Percentiles rank a stretch among this genome's conserved stretches.
Conservation (phyloP, 2,329 filamentous ascomycete genomes). For the Pseudocercospora fuligena region DNA sequence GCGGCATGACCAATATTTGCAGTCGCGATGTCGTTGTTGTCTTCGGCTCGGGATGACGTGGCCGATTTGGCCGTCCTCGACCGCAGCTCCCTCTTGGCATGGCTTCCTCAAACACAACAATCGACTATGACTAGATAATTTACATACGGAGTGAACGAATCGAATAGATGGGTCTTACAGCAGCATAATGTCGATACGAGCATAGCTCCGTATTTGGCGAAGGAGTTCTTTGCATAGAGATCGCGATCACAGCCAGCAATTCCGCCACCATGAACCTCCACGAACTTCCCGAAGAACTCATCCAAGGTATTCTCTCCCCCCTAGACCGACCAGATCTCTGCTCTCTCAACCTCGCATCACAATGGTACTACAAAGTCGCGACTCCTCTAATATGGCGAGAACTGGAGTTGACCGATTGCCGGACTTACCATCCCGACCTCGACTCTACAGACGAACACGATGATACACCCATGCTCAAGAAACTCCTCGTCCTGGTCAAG, state of each 20-base stretch:
- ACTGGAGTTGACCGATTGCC: constrained; percentile 48
- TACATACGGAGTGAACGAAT: too few species aligned
- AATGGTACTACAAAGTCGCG: constrained; percentile 43
- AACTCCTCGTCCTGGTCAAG: constrained; percentile 48
- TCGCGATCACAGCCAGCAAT: neutral
- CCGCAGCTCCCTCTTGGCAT: neutral
- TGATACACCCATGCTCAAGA: constrained; percentile 51
- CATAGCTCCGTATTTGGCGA: too few species aligned
- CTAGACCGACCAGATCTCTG: constrained; percentile 41
- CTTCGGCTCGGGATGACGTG: neutral
- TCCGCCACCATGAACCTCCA: constrained; percentile 12
- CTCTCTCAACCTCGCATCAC: constrained; percentile 42
- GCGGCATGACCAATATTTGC: neutral
- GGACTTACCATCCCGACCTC: constrained; percentile 17
- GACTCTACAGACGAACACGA: constrained; percentile 38
- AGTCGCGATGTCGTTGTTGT: neutral
- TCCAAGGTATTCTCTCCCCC: constrained; percentile 46
- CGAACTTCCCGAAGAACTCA: constrained; percentile 48
- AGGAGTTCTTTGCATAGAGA: too few species aligned
- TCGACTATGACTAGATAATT: too few species aligned
- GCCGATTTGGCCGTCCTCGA: too few species aligned
- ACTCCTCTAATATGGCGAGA: constrained; percentile 47
- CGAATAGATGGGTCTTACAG: too few species aligned
- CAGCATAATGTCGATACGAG: too few species aligned
- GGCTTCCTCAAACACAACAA: neutral